These are phyloP conservation scores for Harringtonia lauricola DNA, from an alignment of 2,329 filamentous ascomycete species.

Conservation along the genomic window DNA sequence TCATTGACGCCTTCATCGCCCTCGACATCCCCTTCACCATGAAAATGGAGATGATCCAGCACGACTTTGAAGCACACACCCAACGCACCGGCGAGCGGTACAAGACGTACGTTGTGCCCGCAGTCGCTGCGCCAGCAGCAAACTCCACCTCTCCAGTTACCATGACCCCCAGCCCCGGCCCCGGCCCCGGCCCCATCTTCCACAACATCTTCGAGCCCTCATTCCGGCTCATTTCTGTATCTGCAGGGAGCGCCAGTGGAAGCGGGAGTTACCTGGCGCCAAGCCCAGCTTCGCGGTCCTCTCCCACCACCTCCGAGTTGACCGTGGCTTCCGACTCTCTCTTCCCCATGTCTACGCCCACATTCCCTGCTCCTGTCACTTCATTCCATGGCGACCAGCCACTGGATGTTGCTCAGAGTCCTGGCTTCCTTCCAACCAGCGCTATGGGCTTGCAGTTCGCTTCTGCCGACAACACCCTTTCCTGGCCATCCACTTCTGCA, in stretches of 20 bases:
- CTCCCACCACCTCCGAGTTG: slow-evolving; percentile 24
- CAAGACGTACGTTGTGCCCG: slow-evolving; percentile 45
- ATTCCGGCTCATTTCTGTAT: background rate
- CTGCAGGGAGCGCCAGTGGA: slow-evolving; percentile 1
- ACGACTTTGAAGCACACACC: slow-evolving; percentile 14
- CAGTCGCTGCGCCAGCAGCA: background rate
- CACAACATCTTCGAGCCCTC: slow-evolving; percentile 26
- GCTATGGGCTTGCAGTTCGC: background rate
- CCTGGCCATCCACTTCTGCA: slow-evolving; percentile 7
- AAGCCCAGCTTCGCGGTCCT: slow-evolving; percentile 4
- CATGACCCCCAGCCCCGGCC: slow-evolving; percentile 33
- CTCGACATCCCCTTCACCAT: slow-evolving; percentile 34
- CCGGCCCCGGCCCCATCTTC: slow-evolving; percentile 27
- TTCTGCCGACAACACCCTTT: background rate
- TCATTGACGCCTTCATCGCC: slow-evolving; percentile 45
- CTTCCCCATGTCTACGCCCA: slow-evolving; percentile 11
- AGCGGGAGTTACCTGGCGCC: slow-evolving; percentile 6
- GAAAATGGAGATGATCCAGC: slow-evolving; percentile 22
- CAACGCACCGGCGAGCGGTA: slow-evolving; percentile 43
- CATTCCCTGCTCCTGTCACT: slow-evolving; percentile 8
- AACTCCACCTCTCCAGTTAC: slow-evolving; percentile 24
- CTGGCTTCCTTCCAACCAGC: background rate
- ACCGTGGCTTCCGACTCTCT: slow-evolving; percentile 16
- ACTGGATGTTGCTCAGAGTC: slow-evolving; percentile 1
- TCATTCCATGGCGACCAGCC: slow-evolving; percentile 18